Evolutionary conservation across 345 rosid genomes (phyloP).

Genomic region (Rhodamnia rubescens): DNA sequence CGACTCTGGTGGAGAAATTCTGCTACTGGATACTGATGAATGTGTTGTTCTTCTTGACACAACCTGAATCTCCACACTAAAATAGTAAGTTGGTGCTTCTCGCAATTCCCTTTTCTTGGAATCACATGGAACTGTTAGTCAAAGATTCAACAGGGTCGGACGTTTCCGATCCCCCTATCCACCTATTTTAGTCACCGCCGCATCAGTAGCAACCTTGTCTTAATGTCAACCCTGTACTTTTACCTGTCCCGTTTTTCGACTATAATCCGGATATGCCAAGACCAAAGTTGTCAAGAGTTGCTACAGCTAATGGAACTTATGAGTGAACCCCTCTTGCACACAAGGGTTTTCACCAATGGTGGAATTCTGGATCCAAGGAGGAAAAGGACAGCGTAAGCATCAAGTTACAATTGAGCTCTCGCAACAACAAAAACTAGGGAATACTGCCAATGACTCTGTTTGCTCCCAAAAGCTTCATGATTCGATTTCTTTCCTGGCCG

Average conservation of each 20-base stretch:
- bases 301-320: background rate
- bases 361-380: background rate
- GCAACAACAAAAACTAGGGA: background rate
- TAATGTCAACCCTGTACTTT: background rate
- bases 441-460: background rate
- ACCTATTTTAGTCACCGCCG: background rate
- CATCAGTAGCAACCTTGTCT: background rate
- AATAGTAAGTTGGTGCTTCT: background rate
- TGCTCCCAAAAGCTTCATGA: background rate
- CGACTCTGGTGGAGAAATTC: background rate
- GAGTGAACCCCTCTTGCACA: background rate
- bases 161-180: background rate
- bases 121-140: background rate
- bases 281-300: background rate
- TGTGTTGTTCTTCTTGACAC: background rate
- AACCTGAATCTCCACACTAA: background rate
- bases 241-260: background rate
- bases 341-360: background rate
- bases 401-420: background rate
- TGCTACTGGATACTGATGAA: background rate
- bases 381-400: background rate
- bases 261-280: background rate
- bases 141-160: background rate
- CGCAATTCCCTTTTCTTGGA: background rate
- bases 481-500: background rate